These are phyloP conservation scores for Sporothrix protearum DNA, from an alignment of 2,329 filamentous ascomycete species.

Conservation along the genomic window DNA sequence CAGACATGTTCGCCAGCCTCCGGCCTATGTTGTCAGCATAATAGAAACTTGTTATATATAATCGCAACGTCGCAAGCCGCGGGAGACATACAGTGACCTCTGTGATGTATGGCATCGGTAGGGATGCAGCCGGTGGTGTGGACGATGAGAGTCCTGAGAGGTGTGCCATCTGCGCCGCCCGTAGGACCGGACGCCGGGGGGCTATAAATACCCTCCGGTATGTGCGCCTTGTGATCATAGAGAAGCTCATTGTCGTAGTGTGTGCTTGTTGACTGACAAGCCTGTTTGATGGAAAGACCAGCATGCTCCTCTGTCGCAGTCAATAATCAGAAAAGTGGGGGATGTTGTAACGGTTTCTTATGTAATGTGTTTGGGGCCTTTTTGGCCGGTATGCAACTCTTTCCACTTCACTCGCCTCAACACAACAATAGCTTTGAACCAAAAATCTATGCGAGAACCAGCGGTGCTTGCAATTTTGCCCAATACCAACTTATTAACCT, in stretches of 20 bases:
- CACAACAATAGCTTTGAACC: no score
- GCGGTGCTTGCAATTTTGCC: no score
- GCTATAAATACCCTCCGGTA: not conserved
- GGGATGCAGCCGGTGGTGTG: slow-evolving; percentile 7
- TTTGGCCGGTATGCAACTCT: no score
- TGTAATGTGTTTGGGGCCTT: not conserved
- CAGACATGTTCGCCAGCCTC: slow-evolving; percentile 74
- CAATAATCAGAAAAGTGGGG: not conserved
- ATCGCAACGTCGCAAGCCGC: not conserved
- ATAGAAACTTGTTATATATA: not conserved
- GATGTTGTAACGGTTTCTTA: not conserved
- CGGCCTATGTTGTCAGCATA: slow-evolving; percentile 53
- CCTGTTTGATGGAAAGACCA: not conserved
- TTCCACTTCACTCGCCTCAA: no score
- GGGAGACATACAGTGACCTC: slow-evolving; percentile 42
- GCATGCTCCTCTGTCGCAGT: not conserved
- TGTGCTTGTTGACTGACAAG: not conserved
- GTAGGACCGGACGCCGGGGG: not conserved
- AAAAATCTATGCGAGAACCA: no score
- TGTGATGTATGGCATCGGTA: slow-evolving; percentile 6
- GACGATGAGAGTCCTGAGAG: not conserved
- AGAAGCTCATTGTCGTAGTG: not conserved
- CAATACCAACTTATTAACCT: no score
- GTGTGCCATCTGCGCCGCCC: not conserved
- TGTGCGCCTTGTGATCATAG: not conserved